Base-by-base conservation (phyloP, 345 rosid species). In the Durio zibethinus region DNA sequence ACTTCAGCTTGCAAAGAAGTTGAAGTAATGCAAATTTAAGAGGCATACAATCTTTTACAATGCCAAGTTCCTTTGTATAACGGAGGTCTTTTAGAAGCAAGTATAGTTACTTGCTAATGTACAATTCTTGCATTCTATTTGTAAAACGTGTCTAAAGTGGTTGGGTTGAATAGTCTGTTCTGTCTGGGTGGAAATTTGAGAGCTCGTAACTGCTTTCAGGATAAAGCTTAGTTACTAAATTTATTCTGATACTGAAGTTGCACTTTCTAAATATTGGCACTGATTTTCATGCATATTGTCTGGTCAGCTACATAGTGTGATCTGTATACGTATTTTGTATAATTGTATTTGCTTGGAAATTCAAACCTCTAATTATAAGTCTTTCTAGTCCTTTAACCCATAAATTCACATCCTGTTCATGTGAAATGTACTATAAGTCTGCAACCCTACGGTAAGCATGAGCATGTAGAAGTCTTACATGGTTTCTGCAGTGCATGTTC, bases 1-100 rank as follows among this genome's bases (percentile, higher is more conserved):
- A 36, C 42, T 25, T 77, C 75, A 70, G 40, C 38, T 57, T 47
- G 25, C 27, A 31, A 70, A 43, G 35, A 70, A 70, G 62, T 50
- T 43, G 60, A 42, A n/a, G 33, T 18, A n/a, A 77, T 53, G 54
- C 31, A 62, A 66, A 40, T 56, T 25, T 23, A 27, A 33, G 18
- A 54, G 43, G 16, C 56, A 43, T 56, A 10, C 5, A 42, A 40
- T 31, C 21, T 31, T 59, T 59, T 35, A 10, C 18, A 2, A 59
- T 59, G 6, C 16, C 35, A 11, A 57, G 5, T 21, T 10, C 16
- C 6, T 57, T 23, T 10, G 33, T 23, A 23, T 11, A 1, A 25
- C 7, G 11, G 7, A 59, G 15, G 29, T 18, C 27, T 59, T 25
- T 59, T 59, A 59, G 63, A 59, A 59, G 16, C 63, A 59, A 25